Conservation (phyloP, 1,284 basidiomycete genomes). For the Albatrellus sp. region DNA sequence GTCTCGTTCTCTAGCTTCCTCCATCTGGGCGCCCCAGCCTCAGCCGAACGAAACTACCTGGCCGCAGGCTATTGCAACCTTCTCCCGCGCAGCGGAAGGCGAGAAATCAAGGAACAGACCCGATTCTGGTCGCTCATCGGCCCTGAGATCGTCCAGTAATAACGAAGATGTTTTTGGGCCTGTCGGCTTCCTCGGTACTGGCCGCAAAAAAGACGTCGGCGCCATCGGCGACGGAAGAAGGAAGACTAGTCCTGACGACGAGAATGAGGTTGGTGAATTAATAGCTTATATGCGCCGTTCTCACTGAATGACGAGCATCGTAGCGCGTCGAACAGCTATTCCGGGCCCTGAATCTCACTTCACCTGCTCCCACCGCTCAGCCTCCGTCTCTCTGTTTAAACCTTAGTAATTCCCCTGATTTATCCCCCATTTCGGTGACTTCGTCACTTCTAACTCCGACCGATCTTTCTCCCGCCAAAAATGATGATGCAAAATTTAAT, state of each 20-base stretch:
- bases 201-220: conserved; percentile 40
- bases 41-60: conserved; percentile 51
- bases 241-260: conserved; percentile 41
- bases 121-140: conserved; percentile 15
- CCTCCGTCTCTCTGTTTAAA: conserved; percentile 20
- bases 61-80: conserved; percentile 50
- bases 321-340: conserved; percentile 69
- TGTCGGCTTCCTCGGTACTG: conserved; percentile 20
- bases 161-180: conserved; percentile 56
- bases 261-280: conserved; percentile 33
- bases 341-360: conserved; percentile 62
- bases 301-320: conserved; percentile 10
- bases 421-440: conserved; percentile 54
- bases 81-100: conserved; percentile 35
- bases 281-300: conserved; percentile 10
- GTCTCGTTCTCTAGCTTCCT: conserved; percentile 26
- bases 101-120: conserved; percentile 15
- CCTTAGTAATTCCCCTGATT: conserved; percentile 36
- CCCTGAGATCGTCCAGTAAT: conserved; percentile 19
- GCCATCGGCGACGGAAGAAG: conserved; percentile 68
- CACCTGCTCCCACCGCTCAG: conserved; percentile 42
- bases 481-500: conserved; percentile 42
- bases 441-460: conserved; percentile 56
- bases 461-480: conserved; percentile 46
- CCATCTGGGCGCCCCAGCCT: conserved; percentile 70